phyloP scores from a whole-genome alignment of 176 grass and related monocot species.

The Tuctoria greenei region DNA sequence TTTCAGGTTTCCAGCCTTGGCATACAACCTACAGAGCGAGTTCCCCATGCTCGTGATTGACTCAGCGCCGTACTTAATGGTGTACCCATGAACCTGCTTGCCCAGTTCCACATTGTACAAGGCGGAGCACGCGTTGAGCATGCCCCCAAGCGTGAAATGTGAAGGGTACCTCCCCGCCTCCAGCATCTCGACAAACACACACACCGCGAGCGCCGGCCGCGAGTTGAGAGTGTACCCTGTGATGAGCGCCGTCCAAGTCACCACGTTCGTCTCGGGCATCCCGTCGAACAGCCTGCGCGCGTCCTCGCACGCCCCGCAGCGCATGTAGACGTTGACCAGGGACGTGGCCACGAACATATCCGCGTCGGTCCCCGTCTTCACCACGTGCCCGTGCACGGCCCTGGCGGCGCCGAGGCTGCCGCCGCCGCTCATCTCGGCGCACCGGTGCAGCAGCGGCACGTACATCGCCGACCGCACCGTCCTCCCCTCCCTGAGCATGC shows the following conservation, averaged over 20 bases:
- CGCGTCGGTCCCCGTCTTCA: conserved; percentile 41
- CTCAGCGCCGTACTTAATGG: conserved; percentile 52
- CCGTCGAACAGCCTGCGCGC: conserved; percentile 47
- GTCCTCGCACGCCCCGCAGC: conserved; percentile 33
- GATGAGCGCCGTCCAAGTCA: conserved; percentile 67
- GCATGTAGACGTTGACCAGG: conserved; percentile 53
- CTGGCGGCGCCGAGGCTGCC: conserved; percentile 28
- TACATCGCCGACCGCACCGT: conserved; percentile 54
- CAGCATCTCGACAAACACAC: conserved; percentile 58
- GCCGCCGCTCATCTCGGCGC: conserved; percentile 37
- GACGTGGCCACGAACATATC: conserved; percentile 61
- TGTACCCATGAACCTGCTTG: conserved; percentile 61
- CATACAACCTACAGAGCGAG: conserved; percentile 66
- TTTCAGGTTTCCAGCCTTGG: conserved; percentile 57
- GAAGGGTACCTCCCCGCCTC: conserved; percentile 52
- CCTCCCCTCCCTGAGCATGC: conserved; percentile 48
- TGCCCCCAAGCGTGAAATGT: conserved; percentile 55
- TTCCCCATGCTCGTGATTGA: conserved; percentile 59
- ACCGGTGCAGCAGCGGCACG: conserved; percentile 61
- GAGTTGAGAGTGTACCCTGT: conserved; percentile 57
- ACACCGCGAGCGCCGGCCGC: conserved; percentile 15
- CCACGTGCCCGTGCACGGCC: conserved; percentile 60
- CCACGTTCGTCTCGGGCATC: conserved; percentile 50
- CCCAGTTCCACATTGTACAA: conserved; percentile 40
- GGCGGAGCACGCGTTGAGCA: conserved; percentile 47